Base-by-base conservation (phyloP, 805 yeast species). In the Saccharomycopsis microspora region DNA sequence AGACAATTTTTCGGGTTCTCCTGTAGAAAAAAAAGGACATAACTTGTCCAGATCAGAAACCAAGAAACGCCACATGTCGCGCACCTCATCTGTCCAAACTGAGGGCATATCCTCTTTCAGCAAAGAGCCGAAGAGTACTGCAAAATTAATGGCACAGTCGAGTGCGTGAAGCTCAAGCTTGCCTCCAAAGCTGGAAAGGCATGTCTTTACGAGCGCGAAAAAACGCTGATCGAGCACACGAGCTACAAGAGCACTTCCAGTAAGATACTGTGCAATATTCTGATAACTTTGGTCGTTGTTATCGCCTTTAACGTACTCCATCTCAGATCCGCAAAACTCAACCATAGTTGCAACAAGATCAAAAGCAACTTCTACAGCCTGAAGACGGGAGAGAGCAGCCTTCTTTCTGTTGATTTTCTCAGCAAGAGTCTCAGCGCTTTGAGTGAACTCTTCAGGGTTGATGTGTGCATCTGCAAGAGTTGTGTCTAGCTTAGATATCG, bases 311-410 rank as follows among this genome's bases (percentile, higher is more conserved):
- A 10, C n/a, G 10, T 34, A n/a, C 37, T 34, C n/a, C 37, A n/a
- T 34, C 37, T 34, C 37, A 34, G 37, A 10, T 34, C 37, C 19
- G 19, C 19, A 56, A 32, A 67, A 63, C 60, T 88, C 96, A 55
- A 83, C 73, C 5, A 80, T 68, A 1, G 89, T 83, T 1, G 96
- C 78, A 29, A 86, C 67, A 33, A 90, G 61, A 60, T 90, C 97
- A 28, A 89, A 64, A 0, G 83, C 69, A 0, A 82, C 70, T 56
- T 86, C 95, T 28, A 84, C 65, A 3, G 84, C 71, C 54, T 81
- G 81, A 43, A 83, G 63, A 44, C 74, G 71, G 41, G 71, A 64
- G 53, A 74, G 72, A 3, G 84, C 76, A 9, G 58, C 58, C 5
- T 63, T 58, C 47, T 74, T 69, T 41, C 65, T 67, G 31, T 67